Base-by-base conservation (phyloP, 2,329 filamentous ascomycete genomes). In the Colletotrichum kahawae region DNA sequence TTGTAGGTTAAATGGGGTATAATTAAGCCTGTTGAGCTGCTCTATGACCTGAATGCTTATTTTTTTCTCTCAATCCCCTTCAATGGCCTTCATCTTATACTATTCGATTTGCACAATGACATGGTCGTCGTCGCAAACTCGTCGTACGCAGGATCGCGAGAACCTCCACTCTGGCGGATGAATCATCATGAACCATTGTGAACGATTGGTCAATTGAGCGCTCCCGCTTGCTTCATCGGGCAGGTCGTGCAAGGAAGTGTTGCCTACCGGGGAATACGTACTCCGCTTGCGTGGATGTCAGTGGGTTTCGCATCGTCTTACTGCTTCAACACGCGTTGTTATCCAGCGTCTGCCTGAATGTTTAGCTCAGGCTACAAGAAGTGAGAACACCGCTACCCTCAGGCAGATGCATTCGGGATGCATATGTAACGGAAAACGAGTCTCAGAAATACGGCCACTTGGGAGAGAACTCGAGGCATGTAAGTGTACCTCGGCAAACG, bases 401-500 rank as follows among this genome's bases (percentile, higher is more conserved):
- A 51, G n/a, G n/a, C 43, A 21, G 12, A 51, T 4, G 43, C 12
- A 24, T 51, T 51, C 24, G 24, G 29, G 24, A 31, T 27, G 24
- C 24, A 57, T 57, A 24, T 24, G 24, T 24, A 18, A 57, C 14
- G 24, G 54, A 31, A n/a, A 51, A 2, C n/a, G 18, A 51, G n/a
- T 13, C 43, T 51, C n/a, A 21, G 13, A 21, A 51, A 16, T 7
- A 51, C n/a, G n/a, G n/a, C 0, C 43, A 51, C 43, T 13, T 51
- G n/a, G 18, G 43, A 48, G 43, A 48, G 21, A 27, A 31, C 14
- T 57, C 21, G 54, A 31, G 29, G 31, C 10, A 43, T 54, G 57
- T 64, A 59, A 29, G 63, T 24, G 33, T 59, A 64, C 69, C 72
- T 75, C 72, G 72, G 72, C 69, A 75, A 75, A 59, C 48, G 57